phyloP scores from a whole-genome alignment of 768 basidiomycete genomes.

The Paxillus ammoniavirescens region DNA sequence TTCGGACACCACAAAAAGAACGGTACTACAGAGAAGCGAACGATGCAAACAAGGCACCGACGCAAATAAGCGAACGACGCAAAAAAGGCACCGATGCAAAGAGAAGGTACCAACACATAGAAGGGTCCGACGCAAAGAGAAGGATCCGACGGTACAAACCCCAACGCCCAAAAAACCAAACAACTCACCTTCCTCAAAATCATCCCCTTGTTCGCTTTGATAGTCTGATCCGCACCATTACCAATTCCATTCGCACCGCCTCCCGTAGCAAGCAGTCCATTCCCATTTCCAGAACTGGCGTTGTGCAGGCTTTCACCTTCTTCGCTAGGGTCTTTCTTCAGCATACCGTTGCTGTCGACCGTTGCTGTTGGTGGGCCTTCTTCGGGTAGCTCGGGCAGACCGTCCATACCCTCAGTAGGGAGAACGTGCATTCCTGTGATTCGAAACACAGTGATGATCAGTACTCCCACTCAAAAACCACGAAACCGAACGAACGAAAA shows the following conservation, averaged over 20 bases:
- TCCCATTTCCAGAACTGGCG: constrained; percentile 10
- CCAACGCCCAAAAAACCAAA: too few relatives aligned
- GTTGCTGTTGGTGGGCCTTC: constrained; percentile 8
- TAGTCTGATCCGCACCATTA: constrained; percentile 39
- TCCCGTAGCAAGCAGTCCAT: background rate
- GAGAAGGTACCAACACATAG: too few relatives aligned
- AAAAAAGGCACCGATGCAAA: too few relatives aligned
- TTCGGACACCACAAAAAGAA: background rate
- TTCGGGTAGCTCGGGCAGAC: constrained; percentile 30
- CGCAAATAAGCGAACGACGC: too few relatives aligned
- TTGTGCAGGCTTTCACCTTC: constrained; percentile 23
- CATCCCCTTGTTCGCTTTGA: constrained; percentile 95
- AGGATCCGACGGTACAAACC: background rate
- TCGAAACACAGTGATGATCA: too few relatives aligned
- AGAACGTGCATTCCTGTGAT: constrained; percentile 25
- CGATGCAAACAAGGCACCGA: too few relatives aligned
- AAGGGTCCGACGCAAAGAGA: too few relatives aligned
- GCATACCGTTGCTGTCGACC: background rate
- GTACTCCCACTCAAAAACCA: background rate
- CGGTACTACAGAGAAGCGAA: too few relatives aligned
- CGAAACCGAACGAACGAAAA: background rate
- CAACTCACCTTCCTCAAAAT: constrained; percentile 70
- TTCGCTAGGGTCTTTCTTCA: constrained; percentile 31
- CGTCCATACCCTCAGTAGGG: constrained; percentile 18
- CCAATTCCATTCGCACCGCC: too few relatives aligned